Conservation (phyloP, 1,284 basidiomycete species). For the Chondrostereum purpureum region DNA sequence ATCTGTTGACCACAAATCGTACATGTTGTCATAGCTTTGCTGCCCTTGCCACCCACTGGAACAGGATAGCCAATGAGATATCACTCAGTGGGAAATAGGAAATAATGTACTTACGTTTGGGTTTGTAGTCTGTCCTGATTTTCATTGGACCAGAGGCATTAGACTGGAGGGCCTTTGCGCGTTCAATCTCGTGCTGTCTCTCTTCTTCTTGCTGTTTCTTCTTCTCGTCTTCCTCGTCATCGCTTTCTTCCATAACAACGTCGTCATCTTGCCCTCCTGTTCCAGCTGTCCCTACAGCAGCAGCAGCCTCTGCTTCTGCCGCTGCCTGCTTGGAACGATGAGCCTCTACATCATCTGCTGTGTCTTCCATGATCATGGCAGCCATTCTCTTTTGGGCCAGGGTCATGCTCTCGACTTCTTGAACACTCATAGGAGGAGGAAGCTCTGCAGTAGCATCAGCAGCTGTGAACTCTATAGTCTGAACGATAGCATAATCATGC, state of each 20-base stretch:
- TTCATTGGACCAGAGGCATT: slow-evolving; percentile 83
- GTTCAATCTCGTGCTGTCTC: slow-evolving; percentile 67
- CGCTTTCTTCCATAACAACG: slow-evolving; percentile 69
- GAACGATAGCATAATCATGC: slow-evolving; percentile 99
- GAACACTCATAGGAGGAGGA: slow-evolving; percentile 90
- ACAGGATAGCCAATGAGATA: slow-evolving; percentile 11
- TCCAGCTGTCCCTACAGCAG: slow-evolving; percentile 57
- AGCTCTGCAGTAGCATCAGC: slow-evolving; percentile 88
- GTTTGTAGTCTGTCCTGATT: slow-evolving; percentile 95
- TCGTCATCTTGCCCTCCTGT: slow-evolving; percentile 49
- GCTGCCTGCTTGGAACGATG: slow-evolving; percentile 73
- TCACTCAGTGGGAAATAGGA: slow-evolving; percentile 1
- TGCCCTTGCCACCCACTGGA: slow-evolving; percentile 62
- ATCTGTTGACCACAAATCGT: slow-evolving; percentile 93
- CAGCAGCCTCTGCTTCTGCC: slow-evolving; percentile 71
- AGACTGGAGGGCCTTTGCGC: slow-evolving; percentile 74
- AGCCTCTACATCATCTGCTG: slow-evolving; percentile 77
- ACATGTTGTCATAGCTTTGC: slow-evolving; percentile 77
- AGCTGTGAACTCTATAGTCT: slow-evolving; percentile 97
- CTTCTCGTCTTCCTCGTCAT: slow-evolving; percentile 69
- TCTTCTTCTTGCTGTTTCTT: slow-evolving; percentile 73
- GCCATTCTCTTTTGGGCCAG: slow-evolving; percentile 97
- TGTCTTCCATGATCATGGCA: slow-evolving; percentile 95
- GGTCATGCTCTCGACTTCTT: slow-evolving; percentile 95
- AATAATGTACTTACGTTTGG: slow-evolving; percentile 63